Percentiles rank a stretch among this genome's conserved stretches.
Conservation (phyloP, 2,329 filamentous ascomycete species). For the Monosporascus sp. region DNA sequence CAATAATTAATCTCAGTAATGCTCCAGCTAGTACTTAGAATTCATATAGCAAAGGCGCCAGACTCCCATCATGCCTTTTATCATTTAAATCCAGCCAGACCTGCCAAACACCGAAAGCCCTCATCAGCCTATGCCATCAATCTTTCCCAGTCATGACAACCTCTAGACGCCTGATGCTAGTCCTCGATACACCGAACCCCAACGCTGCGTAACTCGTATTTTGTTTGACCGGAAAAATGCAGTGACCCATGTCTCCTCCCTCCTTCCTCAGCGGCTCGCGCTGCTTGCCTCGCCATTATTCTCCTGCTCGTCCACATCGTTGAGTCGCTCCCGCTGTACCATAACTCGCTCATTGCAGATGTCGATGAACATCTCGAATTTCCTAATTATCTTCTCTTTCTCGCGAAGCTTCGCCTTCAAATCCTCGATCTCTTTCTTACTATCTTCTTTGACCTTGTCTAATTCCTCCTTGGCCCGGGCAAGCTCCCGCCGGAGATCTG, state of each 20-base stretch:
- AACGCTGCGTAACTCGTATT: conserved; percentile 9
- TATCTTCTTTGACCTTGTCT: conserved; percentile 49
- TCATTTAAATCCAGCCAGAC: conserved; percentile 10
- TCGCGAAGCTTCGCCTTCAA: conserved; percentile 56
- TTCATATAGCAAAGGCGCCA: not conserved
- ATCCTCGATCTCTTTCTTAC: conserved; percentile 51
- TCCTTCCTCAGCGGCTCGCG: conserved; percentile 14
- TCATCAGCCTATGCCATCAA: conserved; percentile 9
- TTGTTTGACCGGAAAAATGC: conserved; percentile 11
- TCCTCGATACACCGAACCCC: conserved; percentile 12
- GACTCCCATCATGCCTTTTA: not conserved
- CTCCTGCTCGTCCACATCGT: conserved; percentile 11
- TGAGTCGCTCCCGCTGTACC: conserved; percentile 52
- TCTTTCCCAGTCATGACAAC: conserved; percentile 10
- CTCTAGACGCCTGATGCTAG: conserved; percentile 23
- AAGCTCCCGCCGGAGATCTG: conserved; percentile 56
- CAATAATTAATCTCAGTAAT: not conserved
- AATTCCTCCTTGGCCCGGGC: conserved; percentile 52
- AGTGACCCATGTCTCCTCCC: not conserved
- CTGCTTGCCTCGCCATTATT: conserved; percentile 22
- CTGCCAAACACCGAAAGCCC: conserved; percentile 20
- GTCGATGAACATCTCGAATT: conserved; percentile 66
- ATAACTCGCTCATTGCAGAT: conserved; percentile 64
- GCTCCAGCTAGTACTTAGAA: not conserved
- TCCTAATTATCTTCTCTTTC: conserved; percentile 56